Base-by-base conservation (phyloP, 495 filamentous ascomycete genomes). In the Lasiosphaeria ovina region DNA sequence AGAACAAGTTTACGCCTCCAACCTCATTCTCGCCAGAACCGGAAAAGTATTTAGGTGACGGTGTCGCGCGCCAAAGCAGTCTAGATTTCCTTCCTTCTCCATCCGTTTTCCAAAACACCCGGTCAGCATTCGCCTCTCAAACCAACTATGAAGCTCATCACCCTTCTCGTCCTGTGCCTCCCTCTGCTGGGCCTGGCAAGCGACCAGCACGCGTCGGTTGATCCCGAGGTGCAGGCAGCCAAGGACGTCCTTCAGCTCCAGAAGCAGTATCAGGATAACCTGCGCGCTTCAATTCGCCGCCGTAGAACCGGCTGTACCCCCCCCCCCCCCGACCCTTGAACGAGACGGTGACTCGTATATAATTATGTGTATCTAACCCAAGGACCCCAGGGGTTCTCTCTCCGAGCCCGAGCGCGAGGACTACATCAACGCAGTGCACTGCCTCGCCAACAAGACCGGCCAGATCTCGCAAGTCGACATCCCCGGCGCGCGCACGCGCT, bases 361-460 rank as follows among this genome's bases (percentile, higher is more conserved):
- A n/a, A n/a, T n/a, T n/a, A 9, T 42, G 38, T 14, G 8, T 42
- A 47, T 14, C 11, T 14, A 5, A 47, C 6, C 4, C 44, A 47
- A 9, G 4, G 14, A 53, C 31, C 32, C 16, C 35, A 60, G 50
- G 50, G 14, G 58, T 17, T 14, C n/a, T 16, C 35, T 60, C 35
- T 60, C 50, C 35, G 48, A 45, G n/a, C 9, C 14, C 3, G 49
- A 60, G n/a, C 6, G 33, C 6, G 4, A 35, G 6, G 67, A 74
- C 24, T 82, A 81, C 60, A 76, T 74, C 53, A 62, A 70, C 44
- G 77, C 81, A 3, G 62, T 81, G 0, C 61, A 69, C 32, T 83
- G 81, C 65, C 60, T 84, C 57, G 66, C 66, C 53, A 63, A 69
- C 33, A 57, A 67, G 45, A 77, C 78, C 1, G 63, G 76, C 14